A percentile compares a stretch with the other conserved stretches of the same genome.
Conservation (phyloP, 768 basidiomycete species). For the Xerocomus spinulosus region DNA sequence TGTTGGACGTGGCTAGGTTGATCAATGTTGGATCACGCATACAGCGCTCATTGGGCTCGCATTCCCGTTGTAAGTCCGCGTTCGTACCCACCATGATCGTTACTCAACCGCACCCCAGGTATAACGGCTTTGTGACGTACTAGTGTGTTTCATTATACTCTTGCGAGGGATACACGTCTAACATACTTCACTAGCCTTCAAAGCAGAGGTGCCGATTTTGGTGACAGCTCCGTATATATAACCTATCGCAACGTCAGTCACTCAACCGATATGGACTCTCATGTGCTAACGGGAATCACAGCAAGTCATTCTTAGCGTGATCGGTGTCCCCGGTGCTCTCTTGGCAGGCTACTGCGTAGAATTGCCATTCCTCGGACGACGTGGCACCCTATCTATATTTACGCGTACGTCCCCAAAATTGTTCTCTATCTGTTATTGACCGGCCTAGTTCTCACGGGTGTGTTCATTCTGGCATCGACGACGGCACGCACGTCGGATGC, state of each 20-base stretch:
- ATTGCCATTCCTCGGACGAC: conserved; percentile 45
- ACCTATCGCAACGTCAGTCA: conserved; percentile 64
- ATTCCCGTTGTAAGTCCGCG: conserved; percentile 52
- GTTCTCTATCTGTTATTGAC: neutral
- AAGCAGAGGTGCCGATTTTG: conserved; percentile 64
- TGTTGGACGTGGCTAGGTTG: neutral
- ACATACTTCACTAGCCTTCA: conserved; percentile 40
- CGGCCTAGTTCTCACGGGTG: conserved; percentile 42
- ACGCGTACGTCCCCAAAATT: conserved; percentile 33
- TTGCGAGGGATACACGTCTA: neutral
- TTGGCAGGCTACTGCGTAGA: conserved; percentile 54
- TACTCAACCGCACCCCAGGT: conserved; percentile 26
- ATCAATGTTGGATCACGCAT: conserved; percentile 1
- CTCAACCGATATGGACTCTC: neutral
- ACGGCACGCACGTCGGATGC: conserved; percentile 50
- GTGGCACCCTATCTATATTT: conserved; percentile 49
- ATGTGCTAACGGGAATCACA: conserved; percentile 17
- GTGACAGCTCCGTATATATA: conserved; percentile 63
- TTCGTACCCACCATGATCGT: neutral
- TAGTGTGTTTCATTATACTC: conserved; percentile 32
- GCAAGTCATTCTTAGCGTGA: conserved; percentile 55
- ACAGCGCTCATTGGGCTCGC: conserved; percentile 72
- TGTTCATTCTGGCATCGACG: conserved; percentile 55
- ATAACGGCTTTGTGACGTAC: conserved; percentile 51
- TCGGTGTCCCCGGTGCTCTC: conserved; percentile 54